Percentiles rank a stretch among this genome's conserved stretches.
These are phyloP conservation scores for Pleurotus salmoneostramineus DNA, from an alignment of 768 basidiomycete genomes.

Conservation along the genomic window DNA sequence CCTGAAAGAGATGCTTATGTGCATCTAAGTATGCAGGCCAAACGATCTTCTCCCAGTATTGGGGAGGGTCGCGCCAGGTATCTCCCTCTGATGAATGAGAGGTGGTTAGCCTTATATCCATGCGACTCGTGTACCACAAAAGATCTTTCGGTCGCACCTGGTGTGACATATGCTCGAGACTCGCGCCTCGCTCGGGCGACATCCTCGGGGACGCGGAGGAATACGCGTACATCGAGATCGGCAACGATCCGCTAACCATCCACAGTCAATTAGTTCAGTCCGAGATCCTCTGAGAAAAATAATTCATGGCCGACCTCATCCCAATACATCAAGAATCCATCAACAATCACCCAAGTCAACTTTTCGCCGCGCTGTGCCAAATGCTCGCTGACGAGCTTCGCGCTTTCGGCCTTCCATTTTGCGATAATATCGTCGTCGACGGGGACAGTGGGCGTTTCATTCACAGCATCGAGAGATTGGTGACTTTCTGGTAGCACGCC, in stretches of 20 bases:
- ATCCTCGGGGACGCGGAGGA: conserved; percentile 1
- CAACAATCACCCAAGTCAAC: neutral
- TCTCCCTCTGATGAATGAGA: neutral
- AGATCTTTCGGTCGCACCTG: neutral
- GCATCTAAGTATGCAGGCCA: neutral
- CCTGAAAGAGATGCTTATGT: neutral
- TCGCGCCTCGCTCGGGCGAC: neutral
- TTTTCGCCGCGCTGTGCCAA: neutral
- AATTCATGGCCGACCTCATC: neutral
- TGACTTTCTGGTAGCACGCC: neutral
- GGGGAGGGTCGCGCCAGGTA: neutral
- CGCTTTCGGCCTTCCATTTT: neutral
- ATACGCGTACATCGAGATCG: neutral
- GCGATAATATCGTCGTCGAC: neutral
- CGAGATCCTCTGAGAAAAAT: no score
- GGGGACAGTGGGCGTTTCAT: neutral
- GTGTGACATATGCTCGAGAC: neutral
- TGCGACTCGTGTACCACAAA: neutral
- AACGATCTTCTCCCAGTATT: conserved; percentile 1
- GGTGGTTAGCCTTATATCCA: neutral
- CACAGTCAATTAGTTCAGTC: no score
- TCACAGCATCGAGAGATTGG: neutral
- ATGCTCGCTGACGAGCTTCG: neutral
- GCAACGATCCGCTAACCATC: neutral
- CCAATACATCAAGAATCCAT: conserved; percentile 3